Percentiles rank a stretch among this genome's conserved stretches.
phyloP scores from a whole-genome alignment of 2,329 filamentous ascomycete species.

The Escovopsis sp. region DNA sequence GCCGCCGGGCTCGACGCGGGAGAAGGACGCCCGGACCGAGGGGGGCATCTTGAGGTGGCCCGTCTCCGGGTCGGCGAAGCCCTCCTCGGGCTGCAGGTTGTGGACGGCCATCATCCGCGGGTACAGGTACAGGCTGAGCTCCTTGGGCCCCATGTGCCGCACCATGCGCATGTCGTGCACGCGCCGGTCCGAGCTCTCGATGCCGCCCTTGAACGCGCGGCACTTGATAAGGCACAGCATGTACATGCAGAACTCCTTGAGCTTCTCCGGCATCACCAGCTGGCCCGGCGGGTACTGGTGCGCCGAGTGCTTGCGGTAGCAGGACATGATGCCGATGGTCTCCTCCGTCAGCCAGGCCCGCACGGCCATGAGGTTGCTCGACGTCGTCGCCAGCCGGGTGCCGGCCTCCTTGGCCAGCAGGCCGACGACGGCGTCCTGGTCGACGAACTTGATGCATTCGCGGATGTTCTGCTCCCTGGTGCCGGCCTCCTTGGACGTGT shows the following conservation, averaged over 20 bases:
- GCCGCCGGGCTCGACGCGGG: slow-evolving; percentile 78
- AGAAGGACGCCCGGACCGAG: slow-evolving; percentile 67
- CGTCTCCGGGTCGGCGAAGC: slow-evolving; percentile 76
- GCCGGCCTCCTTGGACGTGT: slow-evolving; percentile 33
- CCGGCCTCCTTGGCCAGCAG: slow-evolving; percentile 90
- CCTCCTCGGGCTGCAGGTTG: slow-evolving; percentile 73
- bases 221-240: slow-evolving; percentile 81
- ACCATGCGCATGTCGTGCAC: slow-evolving; percentile 87
- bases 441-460: slow-evolving; percentile 81
- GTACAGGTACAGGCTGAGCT: slow-evolving; percentile 86
- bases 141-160: slow-evolving; percentile 70
- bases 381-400: slow-evolving; percentile 60
- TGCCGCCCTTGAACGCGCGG: slow-evolving; percentile 83
- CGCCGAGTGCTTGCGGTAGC: slow-evolving; percentile 85
- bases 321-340: slow-evolving; percentile 80
- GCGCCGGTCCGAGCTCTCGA: slow-evolving; percentile 78
- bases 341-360: slow-evolving; percentile 74
- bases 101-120: slow-evolving; percentile 86
- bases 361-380: slow-evolving; percentile 67
- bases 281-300: slow-evolving; percentile 78
- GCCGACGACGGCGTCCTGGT: slow-evolving; percentile 83
- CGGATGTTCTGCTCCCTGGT: slow-evolving; percentile 41
- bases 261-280: slow-evolving; percentile 83
- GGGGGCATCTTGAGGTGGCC: slow-evolving; percentile 78
- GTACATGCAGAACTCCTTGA: slow-evolving; percentile 97